Percentiles rank a stretch among this genome's conserved stretches.
These are phyloP conservation scores for Monosporascus sp. DNA, from an alignment of 2,329 filamentous ascomycete species.

Conservation along the genomic window DNA sequence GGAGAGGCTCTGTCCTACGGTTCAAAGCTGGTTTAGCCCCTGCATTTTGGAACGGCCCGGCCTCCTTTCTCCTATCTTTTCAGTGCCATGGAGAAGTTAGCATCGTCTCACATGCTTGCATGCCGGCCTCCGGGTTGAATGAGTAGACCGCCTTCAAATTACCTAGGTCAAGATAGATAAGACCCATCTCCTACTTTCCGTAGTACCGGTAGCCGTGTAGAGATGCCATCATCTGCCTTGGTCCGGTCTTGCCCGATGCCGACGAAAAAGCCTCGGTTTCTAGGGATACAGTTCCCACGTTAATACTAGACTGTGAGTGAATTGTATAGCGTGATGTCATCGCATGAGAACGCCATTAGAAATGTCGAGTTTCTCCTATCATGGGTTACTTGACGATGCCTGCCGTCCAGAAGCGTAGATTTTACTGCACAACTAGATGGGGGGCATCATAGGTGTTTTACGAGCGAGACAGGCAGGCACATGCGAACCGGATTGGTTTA, in stretches of 20 bases:
- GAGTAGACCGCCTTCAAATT: neutral
- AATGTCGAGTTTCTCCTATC: neutral
- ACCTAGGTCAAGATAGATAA: neutral
- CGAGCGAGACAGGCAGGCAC: neutral
- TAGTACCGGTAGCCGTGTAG: neutral
- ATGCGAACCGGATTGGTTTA: neutral
- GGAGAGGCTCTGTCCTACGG: neutral
- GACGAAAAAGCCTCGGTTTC: neutral
- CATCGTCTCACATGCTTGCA: neutral
- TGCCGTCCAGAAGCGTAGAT: too few relatives aligned
- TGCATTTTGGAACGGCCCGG: too few relatives aligned
- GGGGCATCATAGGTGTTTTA: too few relatives aligned
- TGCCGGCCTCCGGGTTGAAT: neutral
- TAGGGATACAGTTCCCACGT: neutral
- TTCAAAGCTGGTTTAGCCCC: too few relatives aligned
- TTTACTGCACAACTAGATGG: neutral
- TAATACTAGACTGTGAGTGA: neutral
- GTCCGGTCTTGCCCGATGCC: neutral
- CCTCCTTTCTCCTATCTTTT: neutral
- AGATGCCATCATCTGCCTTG: neutral
- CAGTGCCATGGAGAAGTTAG: neutral
- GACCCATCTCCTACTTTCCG: neutral
- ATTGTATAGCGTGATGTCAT: neutral
- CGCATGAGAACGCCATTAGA: neutral
- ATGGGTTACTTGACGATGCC: too few relatives aligned